phyloP scores from a whole-genome alignment of 2,329 filamentous ascomycete species.

The Claviceps sp. region DNA sequence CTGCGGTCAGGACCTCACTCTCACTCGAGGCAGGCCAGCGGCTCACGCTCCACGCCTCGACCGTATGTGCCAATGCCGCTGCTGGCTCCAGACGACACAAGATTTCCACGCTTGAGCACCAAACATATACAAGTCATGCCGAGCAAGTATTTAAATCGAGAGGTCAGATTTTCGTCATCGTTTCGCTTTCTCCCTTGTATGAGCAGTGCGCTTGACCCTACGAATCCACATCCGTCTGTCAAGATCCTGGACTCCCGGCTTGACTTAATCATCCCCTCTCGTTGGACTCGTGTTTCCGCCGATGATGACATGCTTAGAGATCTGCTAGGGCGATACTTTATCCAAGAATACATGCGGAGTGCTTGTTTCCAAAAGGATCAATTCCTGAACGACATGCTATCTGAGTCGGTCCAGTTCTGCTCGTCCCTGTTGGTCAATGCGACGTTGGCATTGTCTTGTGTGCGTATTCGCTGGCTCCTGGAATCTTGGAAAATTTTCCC shows the following conservation, averaged over 20 bases:
- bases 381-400: not conserved
- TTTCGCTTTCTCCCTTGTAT: not conserved
- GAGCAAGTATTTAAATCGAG: not conserved
- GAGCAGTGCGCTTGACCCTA: not conserved
- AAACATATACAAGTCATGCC: not conserved
- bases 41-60: not conserved
- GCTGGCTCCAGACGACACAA: not conserved
- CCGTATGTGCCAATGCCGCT: not conserved
- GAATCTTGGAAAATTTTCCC: not conserved
- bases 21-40: not conserved
- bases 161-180: not conserved
- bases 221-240: not conserved
- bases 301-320: not conserved
- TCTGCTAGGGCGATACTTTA: not conserved
- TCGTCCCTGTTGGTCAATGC: constrained; percentile 1
- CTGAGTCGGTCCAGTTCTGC: not conserved
- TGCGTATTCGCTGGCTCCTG: constrained; percentile 8
- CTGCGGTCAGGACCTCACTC: not conserved
- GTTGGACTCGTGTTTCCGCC: not conserved
- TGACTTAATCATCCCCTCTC: not conserved
- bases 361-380: not conserved
- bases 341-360: not conserved
- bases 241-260: not conserved
- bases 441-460: not conserved
- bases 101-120: not conserved